Evolutionary conservation across 1,284 basidiomycete genomes (phyloP), one percentile per base, ranked within the genome.

Genomic region (Ustilago trichophora): DNA sequence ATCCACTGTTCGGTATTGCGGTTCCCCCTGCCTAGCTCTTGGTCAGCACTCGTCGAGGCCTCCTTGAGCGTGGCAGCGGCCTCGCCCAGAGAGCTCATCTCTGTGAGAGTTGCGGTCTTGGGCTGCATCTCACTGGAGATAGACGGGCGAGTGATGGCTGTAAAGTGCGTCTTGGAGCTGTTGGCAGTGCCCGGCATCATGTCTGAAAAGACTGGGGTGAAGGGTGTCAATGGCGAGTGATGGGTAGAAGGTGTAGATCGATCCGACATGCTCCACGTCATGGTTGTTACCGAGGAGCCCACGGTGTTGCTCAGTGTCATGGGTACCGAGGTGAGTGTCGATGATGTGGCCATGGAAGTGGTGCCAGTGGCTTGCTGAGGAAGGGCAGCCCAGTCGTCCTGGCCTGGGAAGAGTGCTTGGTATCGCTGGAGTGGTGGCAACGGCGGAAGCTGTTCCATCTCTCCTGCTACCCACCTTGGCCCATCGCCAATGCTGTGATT

Each of bases 121-220:
- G 18, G 12, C 15, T 37, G 40, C 21, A 18, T 11, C 26, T 53
- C 54, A 32, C 36, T 49, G 8, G 45, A 57, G 35, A 38, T 37
- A 13, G 38, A 41, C 4, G 51, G 43, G 8, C 36, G 33, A 11
- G 46, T 53, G 13, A 41, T 16, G 4, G 42, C 32, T 4, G 44
- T 40, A 16, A 53, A 46, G 7, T 48, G 60, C 16, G 59, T 53
- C 48, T 60, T 63, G 45, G 34, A 31, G 36, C 45, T 50, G 6
- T 53, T 27, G 13, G 67, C 44, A 13, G 45, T 54, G 26, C 41
- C 59, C 9, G 57, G 51, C 43, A 69, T 64, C 35, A 37, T 26
- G 32, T 76, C 73, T 6, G 64, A 59, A 32, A 76, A 76, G 24
- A 63, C 22, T 2, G 74, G 59, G n/a, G 72, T 66, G 55, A 66